phyloP scores from a whole-genome alignment of 495 filamentous ascomycete genomes.

The Tirmania nivea region DNA sequence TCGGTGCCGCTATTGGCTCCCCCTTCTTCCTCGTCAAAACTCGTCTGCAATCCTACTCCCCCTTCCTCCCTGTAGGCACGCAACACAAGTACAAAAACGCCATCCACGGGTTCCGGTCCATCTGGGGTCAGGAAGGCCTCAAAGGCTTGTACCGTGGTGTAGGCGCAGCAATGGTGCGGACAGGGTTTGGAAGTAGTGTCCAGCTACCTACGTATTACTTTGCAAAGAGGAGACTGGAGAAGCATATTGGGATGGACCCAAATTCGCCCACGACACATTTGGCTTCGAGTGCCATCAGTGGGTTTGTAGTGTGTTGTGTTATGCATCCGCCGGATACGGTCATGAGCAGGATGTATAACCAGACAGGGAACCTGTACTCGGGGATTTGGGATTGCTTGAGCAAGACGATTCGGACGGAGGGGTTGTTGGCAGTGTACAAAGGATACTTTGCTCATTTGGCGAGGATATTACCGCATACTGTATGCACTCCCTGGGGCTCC shows the following conservation, averaged over 20 bases:
- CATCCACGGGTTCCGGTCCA: conserved; percentile 56
- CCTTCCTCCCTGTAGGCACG: conserved; percentile 84
- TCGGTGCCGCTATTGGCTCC: conserved; percentile 75
- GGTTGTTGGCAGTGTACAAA: conserved; percentile 88
- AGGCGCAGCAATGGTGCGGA: conserved; percentile 86
- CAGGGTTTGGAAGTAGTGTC: conserved; percentile 83
- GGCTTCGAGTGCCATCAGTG: conserved; percentile 68
- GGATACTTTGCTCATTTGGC: conserved; percentile 90
- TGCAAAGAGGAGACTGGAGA: conserved; percentile 65
- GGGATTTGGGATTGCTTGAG: conserved; percentile 78
- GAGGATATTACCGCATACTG: conserved; percentile 81
- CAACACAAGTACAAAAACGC: conserved; percentile 84
- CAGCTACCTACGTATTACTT: conserved; percentile 98
- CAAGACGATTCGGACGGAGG: conserved; percentile 82
- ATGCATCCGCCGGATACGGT: conserved; percentile 99
- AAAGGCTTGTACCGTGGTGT: conserved; percentile 73
- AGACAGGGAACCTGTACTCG: conserved; percentile 86
- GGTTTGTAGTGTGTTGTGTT: conserved; percentile 88
- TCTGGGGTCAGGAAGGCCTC: conserved; percentile 56
- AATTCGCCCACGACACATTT: conserved; percentile 82
- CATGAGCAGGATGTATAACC: conserved; percentile 98
- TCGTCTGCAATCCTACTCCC: conserved; percentile 78
- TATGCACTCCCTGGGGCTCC: conserved; percentile 19
- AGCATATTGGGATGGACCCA: conserved; percentile 54
- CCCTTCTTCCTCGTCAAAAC: conserved; percentile 99